phyloP scores from a whole-genome alignment of 164 flowering plant genomes.

The Tetracentron sinense region DNA sequence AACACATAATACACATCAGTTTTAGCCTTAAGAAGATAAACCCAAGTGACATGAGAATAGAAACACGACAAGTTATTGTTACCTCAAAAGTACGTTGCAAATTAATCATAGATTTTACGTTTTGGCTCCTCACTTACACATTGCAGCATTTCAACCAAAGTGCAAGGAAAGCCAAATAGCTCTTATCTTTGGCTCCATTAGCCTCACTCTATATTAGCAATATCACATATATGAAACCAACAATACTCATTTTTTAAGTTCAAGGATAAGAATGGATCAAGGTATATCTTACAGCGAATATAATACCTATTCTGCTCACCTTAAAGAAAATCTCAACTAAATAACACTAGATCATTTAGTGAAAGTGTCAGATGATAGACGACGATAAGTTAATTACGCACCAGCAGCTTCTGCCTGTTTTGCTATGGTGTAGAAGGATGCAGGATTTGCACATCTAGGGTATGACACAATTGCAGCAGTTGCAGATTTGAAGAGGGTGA shows the following conservation, averaged over 20 bases:
- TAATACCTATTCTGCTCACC: neutral
- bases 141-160: neutral
- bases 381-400: conserved; percentile 18
- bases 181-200: neutral
- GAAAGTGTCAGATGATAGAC: neutral
- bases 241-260: neutral
- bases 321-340: neutral
- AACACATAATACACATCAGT: too few species aligned
- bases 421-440: conserved; percentile 69
- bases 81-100: neutral
- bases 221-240: neutral
- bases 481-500: conserved; percentile 76
- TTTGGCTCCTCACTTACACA: neutral
- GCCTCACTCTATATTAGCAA: neutral
- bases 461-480: conserved; percentile 57
- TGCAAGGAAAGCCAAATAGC: neutral
- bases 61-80: too few species aligned
- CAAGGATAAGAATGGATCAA: neutral
- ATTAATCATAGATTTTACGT: too few species aligned
- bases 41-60: too few species aligned
- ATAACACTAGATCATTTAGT: neutral
- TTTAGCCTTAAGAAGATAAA: too few species aligned
- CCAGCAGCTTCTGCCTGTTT: conserved; percentile 99
- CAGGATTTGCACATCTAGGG: conserved; percentile 48
- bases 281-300: neutral